A percentile compares a stretch with the other conserved stretches of the same genome.
Conservation (phyloP, 306 rosid genomes). For the Sophora flavescens region DNA sequence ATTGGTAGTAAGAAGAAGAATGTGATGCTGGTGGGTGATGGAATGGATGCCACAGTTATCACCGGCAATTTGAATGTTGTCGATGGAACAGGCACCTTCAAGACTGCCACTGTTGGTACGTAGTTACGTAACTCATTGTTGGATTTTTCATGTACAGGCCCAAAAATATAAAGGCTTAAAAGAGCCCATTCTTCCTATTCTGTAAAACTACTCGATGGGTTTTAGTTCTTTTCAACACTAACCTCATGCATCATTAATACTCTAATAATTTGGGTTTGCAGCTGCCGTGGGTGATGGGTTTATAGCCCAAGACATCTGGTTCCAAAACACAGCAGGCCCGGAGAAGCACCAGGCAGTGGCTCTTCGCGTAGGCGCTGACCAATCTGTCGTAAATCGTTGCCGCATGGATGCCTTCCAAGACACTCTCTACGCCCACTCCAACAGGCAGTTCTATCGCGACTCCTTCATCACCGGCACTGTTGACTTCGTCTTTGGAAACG, state of each 20-base stretch:
- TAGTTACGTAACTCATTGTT: not conserved
- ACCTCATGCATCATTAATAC: too few species aligned
- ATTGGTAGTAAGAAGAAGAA: constrained; percentile 62
- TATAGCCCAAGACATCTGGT: constrained; percentile 71
- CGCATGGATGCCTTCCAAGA: constrained; percentile 74
- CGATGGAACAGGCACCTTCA: constrained; percentile 66
- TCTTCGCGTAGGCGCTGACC: constrained; percentile 69
- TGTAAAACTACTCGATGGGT: too few species aligned
- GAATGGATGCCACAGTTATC: constrained; percentile 70
- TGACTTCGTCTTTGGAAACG: constrained; percentile 78
- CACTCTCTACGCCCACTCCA: constrained; percentile 75
- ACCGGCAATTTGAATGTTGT: constrained; percentile 66
- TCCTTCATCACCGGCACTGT: constrained; percentile 69
- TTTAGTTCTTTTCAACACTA: too few species aligned
- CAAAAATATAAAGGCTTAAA: too few species aligned
- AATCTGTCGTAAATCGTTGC: constrained; percentile 75
- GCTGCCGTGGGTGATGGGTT: constrained; percentile 85
- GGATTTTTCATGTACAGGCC: too few species aligned
- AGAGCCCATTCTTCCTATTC: not conserved
- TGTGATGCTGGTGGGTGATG: constrained; percentile 74
- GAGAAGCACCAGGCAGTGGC: constrained; percentile 80
- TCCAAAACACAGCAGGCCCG: constrained; percentile 80
- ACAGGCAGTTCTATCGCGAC: constrained; percentile 73
- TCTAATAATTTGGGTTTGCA: constrained; percentile 11
- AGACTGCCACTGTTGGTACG: constrained; percentile 74